Evolutionary conservation across 2,329 filamentous ascomycete genomes (phyloP), one percentile per base, ranked within the genome.

Genomic region (Arachnopeziza araneosa): DNA sequence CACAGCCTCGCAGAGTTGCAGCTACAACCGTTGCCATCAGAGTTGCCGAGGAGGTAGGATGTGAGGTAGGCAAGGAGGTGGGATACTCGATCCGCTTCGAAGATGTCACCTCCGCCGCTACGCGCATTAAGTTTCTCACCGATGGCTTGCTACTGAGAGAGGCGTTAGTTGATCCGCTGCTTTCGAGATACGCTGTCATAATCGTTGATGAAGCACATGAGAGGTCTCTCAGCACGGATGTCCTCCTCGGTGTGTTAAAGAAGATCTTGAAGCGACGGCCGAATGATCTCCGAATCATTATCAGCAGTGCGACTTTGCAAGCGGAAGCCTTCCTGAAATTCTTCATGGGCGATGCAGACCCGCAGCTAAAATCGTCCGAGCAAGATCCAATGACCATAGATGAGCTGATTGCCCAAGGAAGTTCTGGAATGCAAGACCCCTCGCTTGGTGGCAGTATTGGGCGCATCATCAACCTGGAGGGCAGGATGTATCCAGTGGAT

Each of bases 161-260:
- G 75, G 95, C 93, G 26, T 81, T 99, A 4, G 90, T 97, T 2
- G 95, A 99, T 74, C 95, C 95, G 14, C 77, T 98, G 2, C 77
- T 99, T 44, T 95, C 90, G 22, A 84, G 91, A 12, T 99, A 99
- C 73, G 96, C 92, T 0, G 89, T 96, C 52, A 91, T 99, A 68
- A 97, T 99, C 91, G 89, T 99, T 8, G 95, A 99, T 71, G 93
- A 98, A 75, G 95, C 93, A 7, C 95, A 99, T 72, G 93, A 98
- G 75, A 83, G 95, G 57, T 96, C 92, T 54, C 83, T 98, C 61
- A 96, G 91, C 73, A 96, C 93, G 0, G 95, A 99, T 71, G 84
- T 99, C 14, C 79, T 98, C 8, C 82, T 99, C 2, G 93, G 95
- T 0, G 78, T 98, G 17, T 75, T 99, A 49, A 97, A 96, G 73